Conservation (phyloP, 169 alveolate genomes). For the Prorocentrum cordatum region DNA sequence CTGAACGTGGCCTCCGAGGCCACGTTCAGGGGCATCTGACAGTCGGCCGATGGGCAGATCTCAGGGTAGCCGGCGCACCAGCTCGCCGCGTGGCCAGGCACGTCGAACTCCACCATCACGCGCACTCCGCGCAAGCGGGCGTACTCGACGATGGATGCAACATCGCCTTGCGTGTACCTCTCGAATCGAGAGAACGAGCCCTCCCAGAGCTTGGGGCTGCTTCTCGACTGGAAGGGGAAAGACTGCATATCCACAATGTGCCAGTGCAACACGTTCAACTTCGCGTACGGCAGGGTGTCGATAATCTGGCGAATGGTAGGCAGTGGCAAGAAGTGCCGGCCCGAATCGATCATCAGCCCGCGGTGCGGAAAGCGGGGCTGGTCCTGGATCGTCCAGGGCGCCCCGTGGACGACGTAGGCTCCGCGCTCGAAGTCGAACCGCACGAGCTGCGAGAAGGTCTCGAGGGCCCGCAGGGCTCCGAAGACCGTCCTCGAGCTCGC, state of each 20-base stretch:
- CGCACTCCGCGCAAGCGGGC: not conserved
- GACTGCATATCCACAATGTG: not conserved
- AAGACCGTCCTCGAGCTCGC: conserved; percentile 35
- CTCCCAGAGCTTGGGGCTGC: not conserved
- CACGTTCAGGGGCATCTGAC: no score
- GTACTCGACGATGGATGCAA: not conserved
- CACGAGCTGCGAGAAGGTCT: conserved; percentile 28
- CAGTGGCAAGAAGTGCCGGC: conserved; percentile 38
- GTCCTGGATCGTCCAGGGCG: conserved; percentile 16
- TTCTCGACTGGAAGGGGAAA: not conserved
- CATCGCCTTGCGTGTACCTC: not conserved
- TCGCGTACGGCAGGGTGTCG: not conserved
- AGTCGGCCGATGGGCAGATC: no score
- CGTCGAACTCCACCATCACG: not conserved
- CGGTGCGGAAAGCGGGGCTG: conserved; percentile 52
- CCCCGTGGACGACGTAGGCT: not conserved
- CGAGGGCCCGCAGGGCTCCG: conserved; percentile 47
- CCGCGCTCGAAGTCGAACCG: conserved; percentile 22
- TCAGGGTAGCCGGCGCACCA: no score
- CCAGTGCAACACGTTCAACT: conserved; percentile 61
- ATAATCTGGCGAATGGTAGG: not conserved
- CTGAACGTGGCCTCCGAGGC: no score
- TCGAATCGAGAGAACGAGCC: not conserved
- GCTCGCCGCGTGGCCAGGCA: not conserved
- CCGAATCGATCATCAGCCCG: conserved; percentile 33